Evolutionary conservation across 1,284 basidiomycete species (phyloP).

Genomic region (Volvariella volvacea): DNA sequence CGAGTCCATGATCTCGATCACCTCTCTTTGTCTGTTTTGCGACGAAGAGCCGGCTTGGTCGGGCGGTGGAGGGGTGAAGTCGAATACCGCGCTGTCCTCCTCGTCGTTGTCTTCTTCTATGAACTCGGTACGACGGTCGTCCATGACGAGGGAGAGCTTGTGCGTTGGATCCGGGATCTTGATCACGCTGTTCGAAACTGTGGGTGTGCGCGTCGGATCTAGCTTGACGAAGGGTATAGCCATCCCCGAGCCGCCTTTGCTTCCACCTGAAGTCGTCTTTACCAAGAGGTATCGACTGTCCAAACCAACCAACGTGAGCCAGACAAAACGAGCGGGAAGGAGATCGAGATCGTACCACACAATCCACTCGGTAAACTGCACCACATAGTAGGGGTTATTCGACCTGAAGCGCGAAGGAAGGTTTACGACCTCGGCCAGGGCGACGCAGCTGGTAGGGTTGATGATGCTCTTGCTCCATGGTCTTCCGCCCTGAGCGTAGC

Average conservation of each 20-base stretch:
- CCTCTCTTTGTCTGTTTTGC: not conserved
- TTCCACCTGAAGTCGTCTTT: slow-evolving; percentile 19
- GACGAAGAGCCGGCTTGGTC: too few relatives aligned
- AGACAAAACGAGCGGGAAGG: not conserved
- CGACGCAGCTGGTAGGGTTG: slow-evolving; percentile 38
- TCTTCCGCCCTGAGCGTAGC: slow-evolving; percentile 29
- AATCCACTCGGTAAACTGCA: slow-evolving; percentile 56
- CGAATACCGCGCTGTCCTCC: slow-evolving; percentile 42
- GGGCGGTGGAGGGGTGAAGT: slow-evolving; percentile 12
- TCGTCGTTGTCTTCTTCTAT: slow-evolving; percentile 38
- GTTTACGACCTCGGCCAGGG: slow-evolving; percentile 58
- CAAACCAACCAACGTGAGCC: not conserved
- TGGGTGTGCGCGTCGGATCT: slow-evolving; percentile 28
- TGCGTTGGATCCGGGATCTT: slow-evolving; percentile 48
- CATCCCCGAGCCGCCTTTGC: slow-evolving; percentile 4
- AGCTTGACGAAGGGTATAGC: slow-evolving; percentile 35
- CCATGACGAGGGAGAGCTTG: slow-evolving; percentile 40
- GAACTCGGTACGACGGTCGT: slow-evolving; percentile 30
- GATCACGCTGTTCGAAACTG: slow-evolving; percentile 25
- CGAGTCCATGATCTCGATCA: slow-evolving; percentile 5
- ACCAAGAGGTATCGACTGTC: slow-evolving; percentile 57
- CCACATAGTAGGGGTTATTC: slow-evolving; percentile 44
- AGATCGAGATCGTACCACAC: slow-evolving; percentile 40
- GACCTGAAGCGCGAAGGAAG: slow-evolving; percentile 43
- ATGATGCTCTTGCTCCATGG: slow-evolving; percentile 44